Percentiles rank a stretch among this genome's conserved stretches.
These are phyloP conservation scores for Nemania sp. DNA, from an alignment of 2,329 filamentous ascomycete species.

Conservation along the genomic window DNA sequence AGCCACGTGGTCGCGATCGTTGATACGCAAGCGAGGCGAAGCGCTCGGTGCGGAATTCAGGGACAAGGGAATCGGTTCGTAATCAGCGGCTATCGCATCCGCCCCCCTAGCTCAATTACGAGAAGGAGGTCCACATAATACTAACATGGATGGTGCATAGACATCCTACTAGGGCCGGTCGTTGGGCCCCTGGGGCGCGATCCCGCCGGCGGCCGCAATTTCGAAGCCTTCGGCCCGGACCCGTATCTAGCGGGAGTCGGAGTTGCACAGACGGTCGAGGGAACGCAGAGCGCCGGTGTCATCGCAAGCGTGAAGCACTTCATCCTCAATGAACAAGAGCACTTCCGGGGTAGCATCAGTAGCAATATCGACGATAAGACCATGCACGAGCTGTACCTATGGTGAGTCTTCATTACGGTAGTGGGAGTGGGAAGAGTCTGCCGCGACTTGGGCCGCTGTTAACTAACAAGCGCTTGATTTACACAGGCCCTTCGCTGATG, in stretches of 20 bases:
- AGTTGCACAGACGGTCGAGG: slow-evolving; percentile 73
- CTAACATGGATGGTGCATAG: slow-evolving; percentile 36
- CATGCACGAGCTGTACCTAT: slow-evolving; percentile 75
- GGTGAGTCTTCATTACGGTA: slow-evolving; percentile 40
- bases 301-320: slow-evolving; percentile 79
- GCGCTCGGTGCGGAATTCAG: slow-evolving; percentile 75
- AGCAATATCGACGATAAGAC: slow-evolving; percentile 72
- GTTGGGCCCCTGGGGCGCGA: slow-evolving; percentile 67
- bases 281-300: slow-evolving; percentile 77
- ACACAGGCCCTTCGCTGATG: slow-evolving; percentile 70
- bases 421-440: too few species aligned
- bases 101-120: background rate
- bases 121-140: background rate
- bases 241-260: slow-evolving; percentile 73
- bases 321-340: slow-evolving; percentile 68
- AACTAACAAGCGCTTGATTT: background rate
- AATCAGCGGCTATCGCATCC: background rate
- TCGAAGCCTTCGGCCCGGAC: slow-evolving; percentile 73
- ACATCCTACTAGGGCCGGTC: slow-evolving; percentile 68
- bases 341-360: slow-evolving; percentile 29
- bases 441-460: background rate
- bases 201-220: slow-evolving; percentile 71
- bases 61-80: slow-evolving; percentile 64
- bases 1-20: slow-evolving; percentile 70
- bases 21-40: slow-evolving; percentile 68